A percentile compares a stretch with the other conserved stretches of the same genome.
phyloP scores from a whole-genome alignment of 805 yeast genomes.

The Candida parachauliodes region DNA sequence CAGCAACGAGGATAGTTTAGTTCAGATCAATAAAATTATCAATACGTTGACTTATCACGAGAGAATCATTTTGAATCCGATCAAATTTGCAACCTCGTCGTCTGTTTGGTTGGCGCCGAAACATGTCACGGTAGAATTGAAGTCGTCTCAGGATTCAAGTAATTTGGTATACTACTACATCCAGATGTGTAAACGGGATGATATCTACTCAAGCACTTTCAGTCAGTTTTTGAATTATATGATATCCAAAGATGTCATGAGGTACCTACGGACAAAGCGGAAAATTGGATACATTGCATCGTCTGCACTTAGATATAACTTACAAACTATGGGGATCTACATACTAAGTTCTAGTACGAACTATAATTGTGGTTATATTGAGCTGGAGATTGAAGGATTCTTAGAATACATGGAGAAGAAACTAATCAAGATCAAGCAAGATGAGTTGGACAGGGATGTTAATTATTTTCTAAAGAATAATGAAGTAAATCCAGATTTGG shows the following conservation, averaged over 20 bases:
- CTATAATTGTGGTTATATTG: constrained; percentile 38
- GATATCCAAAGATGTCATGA: constrained; percentile 40
- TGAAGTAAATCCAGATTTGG: constrained; percentile 35
- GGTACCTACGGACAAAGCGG: constrained; percentile 50
- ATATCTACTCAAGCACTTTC: constrained; percentile 30
- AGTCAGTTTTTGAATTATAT: constrained; percentile 46
- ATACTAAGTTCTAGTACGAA: constrained; percentile 53
- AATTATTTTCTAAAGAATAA: constrained; percentile 31
- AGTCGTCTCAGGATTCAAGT: constrained; percentile 44
- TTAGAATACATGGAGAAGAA: constrained; percentile 38
- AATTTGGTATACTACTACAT: constrained; percentile 51
- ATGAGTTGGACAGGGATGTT: constrained; percentile 29
- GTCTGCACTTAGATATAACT: constrained; percentile 52
- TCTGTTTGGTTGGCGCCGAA: constrained; percentile 25
- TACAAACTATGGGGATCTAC: constrained; percentile 56
- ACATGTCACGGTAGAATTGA: constrained; percentile 24
- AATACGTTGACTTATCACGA: constrained; percentile 23
- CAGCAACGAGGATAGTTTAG: background rate
- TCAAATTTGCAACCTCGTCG: constrained; percentile 21
- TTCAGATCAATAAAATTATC: constrained; percentile 18
- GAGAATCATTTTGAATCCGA: background rate
- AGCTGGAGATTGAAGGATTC: constrained; percentile 46
- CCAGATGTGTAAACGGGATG: constrained; percentile 51
- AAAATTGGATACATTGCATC: constrained; percentile 62
- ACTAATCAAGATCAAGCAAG: constrained; percentile 25